These are phyloP conservation scores for Yamadazyma olivae DNA, from an alignment of 805 yeast species.

Conservation along the genomic window DNA sequence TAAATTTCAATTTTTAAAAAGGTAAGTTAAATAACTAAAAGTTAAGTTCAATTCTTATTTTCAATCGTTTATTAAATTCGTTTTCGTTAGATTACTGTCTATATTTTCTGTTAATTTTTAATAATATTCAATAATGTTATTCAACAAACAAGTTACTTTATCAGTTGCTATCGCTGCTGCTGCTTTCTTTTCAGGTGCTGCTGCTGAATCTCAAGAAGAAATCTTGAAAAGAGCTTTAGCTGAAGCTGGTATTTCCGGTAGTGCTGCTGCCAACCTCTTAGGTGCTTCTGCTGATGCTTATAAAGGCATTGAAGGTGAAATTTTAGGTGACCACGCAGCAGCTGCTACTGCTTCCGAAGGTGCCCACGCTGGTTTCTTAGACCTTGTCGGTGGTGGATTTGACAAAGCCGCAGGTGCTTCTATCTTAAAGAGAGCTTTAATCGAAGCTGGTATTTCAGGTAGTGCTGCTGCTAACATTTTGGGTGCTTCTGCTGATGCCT, in stretches of 20 bases:
- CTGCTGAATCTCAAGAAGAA: conserved; percentile 5
- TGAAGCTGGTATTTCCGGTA: conserved; percentile 11
- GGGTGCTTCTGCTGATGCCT: conserved; percentile 9
- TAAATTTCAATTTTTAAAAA: no score
- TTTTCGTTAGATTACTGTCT: no score
- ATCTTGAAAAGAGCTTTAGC: conserved; percentile 11
- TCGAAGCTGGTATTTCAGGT: conserved; percentile 11
- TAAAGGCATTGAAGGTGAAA: conserved; percentile 11
- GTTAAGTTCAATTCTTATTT: no score
- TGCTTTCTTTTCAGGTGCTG: conserved; percentile 10
- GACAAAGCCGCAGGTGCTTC: conserved; percentile 8
- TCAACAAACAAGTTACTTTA: conserved; percentile 16
- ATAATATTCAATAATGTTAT: conserved; percentile 13
- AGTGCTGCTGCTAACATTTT: conserved; percentile 6
- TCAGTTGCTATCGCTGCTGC: conserved; percentile 16
- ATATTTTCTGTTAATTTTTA: neutral
- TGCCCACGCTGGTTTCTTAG: conserved; percentile 8
- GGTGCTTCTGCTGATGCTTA: conserved; percentile 9
- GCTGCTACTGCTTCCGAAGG: conserved; percentile 11
- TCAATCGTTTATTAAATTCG: no score
- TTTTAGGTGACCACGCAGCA: conserved; percentile 13
- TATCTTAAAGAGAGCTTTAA: conserved; percentile 1
- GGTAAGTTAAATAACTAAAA: no score
- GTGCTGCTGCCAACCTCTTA: conserved; percentile 6
- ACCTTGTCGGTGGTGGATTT: conserved; percentile 6